These are phyloP conservation scores for Colletotrichum costaricense DNA, from an alignment of 2,329 filamentous ascomycete species.

Conservation along the genomic window DNA sequence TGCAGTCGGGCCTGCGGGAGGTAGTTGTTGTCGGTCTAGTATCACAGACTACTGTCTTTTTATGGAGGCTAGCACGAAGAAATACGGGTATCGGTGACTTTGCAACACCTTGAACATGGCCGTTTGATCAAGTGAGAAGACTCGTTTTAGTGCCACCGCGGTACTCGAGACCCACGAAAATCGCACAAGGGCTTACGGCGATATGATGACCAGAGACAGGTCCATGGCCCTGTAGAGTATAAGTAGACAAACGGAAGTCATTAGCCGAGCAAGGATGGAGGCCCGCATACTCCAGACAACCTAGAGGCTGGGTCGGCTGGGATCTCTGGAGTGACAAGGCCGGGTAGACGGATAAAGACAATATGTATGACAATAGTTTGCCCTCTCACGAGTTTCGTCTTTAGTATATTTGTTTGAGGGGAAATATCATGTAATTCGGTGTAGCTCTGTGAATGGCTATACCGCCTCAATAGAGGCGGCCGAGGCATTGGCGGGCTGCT, in stretches of 20 bases:
- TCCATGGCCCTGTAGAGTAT: background rate
- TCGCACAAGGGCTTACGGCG: background rate
- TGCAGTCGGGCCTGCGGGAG: background rate
- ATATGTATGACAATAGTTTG: background rate
- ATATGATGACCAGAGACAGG: conserved; percentile 1
- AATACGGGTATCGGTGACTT: background rate
- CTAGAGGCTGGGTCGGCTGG: background rate
- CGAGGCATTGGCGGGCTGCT: conserved; percentile 6
- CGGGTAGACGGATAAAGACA: background rate
- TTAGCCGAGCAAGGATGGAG: background rate
- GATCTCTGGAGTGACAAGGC: background rate
- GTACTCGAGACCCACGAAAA: conserved; percentile 20
- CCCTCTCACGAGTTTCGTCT: background rate
- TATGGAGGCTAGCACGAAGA: background rate
- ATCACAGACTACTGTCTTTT: background rate
- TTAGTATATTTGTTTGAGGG: background rate
- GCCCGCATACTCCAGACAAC: background rate
- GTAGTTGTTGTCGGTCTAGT: background rate
- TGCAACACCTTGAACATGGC: background rate
- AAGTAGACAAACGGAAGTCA: background rate
- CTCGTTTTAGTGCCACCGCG: conserved; percentile 10
- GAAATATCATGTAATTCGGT: background rate
- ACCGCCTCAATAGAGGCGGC: background rate
- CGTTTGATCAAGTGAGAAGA: background rate
- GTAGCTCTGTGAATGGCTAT: background rate